These are phyloP conservation scores for Magnolia sinica DNA, from an alignment of 164 flowering plant genomes.

Conservation along the genomic window DNA sequence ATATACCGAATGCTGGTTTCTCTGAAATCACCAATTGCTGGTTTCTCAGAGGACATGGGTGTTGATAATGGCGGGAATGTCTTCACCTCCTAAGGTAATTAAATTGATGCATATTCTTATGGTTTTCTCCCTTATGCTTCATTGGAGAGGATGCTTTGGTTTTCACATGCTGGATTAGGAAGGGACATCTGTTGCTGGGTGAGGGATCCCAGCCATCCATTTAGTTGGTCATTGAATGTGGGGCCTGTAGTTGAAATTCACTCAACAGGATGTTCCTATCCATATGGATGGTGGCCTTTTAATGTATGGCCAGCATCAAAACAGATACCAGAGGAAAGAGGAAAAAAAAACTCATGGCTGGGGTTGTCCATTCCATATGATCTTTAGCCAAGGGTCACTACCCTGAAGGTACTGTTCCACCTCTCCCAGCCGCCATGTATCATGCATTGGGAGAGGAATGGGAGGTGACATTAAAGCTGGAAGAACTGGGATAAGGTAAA, in stretches of 20 bases:
- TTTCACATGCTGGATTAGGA: neutral
- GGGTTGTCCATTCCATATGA: too few relatives aligned
- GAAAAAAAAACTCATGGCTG: too few relatives aligned
- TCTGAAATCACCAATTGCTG: neutral
- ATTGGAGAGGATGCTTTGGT: neutral
- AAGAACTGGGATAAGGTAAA: neutral
- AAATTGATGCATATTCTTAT: neutral
- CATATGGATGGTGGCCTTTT: neutral
- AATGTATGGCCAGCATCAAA: neutral
- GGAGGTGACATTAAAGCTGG: neutral
- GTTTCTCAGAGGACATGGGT: neutral
- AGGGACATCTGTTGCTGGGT: too few relatives aligned
- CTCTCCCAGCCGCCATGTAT: neutral
- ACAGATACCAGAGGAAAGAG: neutral
- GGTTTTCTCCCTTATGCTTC: neutral
- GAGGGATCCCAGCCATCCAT: neutral
- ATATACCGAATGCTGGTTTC: neutral
- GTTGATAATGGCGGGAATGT: neutral
- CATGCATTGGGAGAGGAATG: too few relatives aligned
- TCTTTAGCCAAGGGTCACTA: neutral
- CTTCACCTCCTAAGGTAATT: neutral
- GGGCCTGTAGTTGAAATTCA: neutral
- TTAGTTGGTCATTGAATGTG: neutral
- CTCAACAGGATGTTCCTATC: neutral
- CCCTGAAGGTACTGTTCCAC: neutral